Conservation (phyloP, 2,329 filamentous ascomycete species). For the Fusarium papillatum region DNA sequence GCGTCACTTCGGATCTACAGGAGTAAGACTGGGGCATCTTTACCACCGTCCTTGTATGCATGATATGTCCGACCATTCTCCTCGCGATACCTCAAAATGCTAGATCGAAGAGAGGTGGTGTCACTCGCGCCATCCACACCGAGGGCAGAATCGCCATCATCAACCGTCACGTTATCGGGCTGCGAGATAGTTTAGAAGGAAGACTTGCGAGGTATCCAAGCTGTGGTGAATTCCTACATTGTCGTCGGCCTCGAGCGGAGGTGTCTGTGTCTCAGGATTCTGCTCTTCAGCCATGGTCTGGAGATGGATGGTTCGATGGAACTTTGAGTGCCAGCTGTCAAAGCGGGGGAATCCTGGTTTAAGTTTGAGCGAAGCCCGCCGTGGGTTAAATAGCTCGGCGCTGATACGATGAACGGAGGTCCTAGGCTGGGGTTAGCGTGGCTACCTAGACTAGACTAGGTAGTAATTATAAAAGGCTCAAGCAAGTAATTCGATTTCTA, state of each 20-base stretch:
- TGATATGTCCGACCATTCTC: slow-evolving; percentile 19
- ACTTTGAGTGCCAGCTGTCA: neutral
- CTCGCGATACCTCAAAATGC: slow-evolving; percentile 17
- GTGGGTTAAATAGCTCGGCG: neutral
- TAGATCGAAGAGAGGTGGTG: slow-evolving; percentile 13
- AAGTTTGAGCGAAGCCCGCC: neutral
- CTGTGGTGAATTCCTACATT: neutral
- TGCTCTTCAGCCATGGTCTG: neutral
- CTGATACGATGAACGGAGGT: neutral
- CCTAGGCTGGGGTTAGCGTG: neutral
- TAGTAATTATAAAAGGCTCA: no score
- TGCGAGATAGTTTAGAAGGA: neutral
- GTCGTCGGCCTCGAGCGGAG: neutral
- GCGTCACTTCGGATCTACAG: neutral
- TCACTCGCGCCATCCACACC: slow-evolving; percentile 7
- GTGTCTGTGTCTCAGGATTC: neutral
- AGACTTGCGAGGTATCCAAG: neutral
- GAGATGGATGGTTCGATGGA: neutral
- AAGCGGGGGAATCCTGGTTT: neutral
- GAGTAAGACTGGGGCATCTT: neutral
- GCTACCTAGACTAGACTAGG: neutral
- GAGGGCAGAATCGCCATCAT: slow-evolving; percentile 18
- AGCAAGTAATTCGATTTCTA: neutral
- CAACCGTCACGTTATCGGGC: slow-evolving; percentile 2
- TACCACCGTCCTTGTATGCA: neutral